These are phyloP conservation scores for Aspergillus candidus DNA, from an alignment of 2,329 filamentous ascomycete genomes.

Conservation along the genomic window DNA sequence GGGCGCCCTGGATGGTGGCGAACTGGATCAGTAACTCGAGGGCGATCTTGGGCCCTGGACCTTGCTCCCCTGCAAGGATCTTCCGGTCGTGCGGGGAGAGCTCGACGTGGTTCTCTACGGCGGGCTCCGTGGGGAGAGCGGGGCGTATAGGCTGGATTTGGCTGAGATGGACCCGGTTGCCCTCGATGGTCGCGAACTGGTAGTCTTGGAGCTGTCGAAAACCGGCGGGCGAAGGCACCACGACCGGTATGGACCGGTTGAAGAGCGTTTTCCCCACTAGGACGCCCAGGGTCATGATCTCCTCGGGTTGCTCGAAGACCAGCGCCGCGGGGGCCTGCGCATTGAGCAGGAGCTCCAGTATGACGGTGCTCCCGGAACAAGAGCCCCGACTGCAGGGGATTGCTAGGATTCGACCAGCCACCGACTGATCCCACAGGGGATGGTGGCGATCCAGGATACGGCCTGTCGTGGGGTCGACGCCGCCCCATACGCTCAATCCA, in stretches of 20 bases:
- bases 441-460: slow-evolving; percentile 42
- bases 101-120: slow-evolving; percentile 6
- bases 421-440: slow-evolving; percentile 29
- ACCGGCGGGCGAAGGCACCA: slow-evolving; percentile 19
- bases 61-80: slow-evolving; percentile 26
- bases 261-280: slow-evolving; percentile 42
- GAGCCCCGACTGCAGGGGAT: slow-evolving; percentile 45
- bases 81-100: slow-evolving; percentile 19
- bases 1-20: slow-evolving; percentile 31
- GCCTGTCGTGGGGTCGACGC: slow-evolving; percentile 38
- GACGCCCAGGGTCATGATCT: slow-evolving; percentile 44
- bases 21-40: slow-evolving; percentile 37
- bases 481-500: slow-evolving; percentile 44
- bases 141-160: not conserved
- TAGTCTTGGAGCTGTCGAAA: slow-evolving; percentile 10
- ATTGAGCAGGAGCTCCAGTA: slow-evolving; percentile 43
- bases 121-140: not conserved
- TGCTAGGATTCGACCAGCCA: slow-evolving; percentile 35
- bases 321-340: slow-evolving; percentile 35
- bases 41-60: slow-evolving; percentile 30
- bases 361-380: slow-evolving; percentile 41
- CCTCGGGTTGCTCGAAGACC: slow-evolving; percentile 38
- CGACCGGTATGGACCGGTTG: slow-evolving; percentile 35
- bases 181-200: slow-evolving; percentile 4
- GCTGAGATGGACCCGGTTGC: not conserved